Percentiles rank a stretch among this genome's conserved stretches.
These are phyloP conservation scores for Lojkania enalia DNA, from an alignment of 2,329 filamentous ascomycete genomes.

Conservation along the genomic window DNA sequence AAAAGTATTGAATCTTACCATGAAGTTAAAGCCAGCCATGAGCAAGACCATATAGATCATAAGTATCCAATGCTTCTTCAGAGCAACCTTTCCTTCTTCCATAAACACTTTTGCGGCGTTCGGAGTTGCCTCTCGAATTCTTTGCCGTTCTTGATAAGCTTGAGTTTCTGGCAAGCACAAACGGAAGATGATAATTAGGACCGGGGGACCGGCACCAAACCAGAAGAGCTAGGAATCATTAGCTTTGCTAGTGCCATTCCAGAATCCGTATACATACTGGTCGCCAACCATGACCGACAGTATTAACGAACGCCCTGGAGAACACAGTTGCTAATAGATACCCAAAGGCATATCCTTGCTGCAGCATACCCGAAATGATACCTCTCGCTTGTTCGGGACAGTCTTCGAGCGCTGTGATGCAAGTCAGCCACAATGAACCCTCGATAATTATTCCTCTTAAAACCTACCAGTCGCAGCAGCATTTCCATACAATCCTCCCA, in stretches of 20 bases:
- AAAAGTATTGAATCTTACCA: conserved; percentile 55
- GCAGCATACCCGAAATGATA: conserved; percentile 42
- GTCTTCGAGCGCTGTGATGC: conserved; percentile 46
- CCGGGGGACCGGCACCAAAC: conserved; percentile 43
- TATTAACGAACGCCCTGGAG: conserved; percentile 40
- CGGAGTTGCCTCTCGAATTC: conserved; percentile 22
- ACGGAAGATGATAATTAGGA: conserved; percentile 36
- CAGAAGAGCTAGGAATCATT: no score
- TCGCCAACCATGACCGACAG: conserved; percentile 41
- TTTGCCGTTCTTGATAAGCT: conserved; percentile 1
- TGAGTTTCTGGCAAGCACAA: conserved; percentile 27
- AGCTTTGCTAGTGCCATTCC: no score
- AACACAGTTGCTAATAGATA: conserved; percentile 44
- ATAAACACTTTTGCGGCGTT: conserved; percentile 13
- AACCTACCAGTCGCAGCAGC: conserved; percentile 55
- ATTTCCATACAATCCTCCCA: conserved; percentile 63
- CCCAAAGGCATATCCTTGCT: conserved; percentile 41
- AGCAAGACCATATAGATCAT: conserved; percentile 76
- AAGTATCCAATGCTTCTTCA: conserved; percentile 67
- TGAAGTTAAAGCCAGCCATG: conserved; percentile 87
- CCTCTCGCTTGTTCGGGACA: conserved; percentile 44
- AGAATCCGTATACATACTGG: no score
- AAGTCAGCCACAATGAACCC: not conserved
- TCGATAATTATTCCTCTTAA: not conserved
- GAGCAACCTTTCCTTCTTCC: conserved; percentile 18